Conservation (phyloP, 2,329 filamentous ascomycete species). For the Colletotrichum phormii region DNA sequence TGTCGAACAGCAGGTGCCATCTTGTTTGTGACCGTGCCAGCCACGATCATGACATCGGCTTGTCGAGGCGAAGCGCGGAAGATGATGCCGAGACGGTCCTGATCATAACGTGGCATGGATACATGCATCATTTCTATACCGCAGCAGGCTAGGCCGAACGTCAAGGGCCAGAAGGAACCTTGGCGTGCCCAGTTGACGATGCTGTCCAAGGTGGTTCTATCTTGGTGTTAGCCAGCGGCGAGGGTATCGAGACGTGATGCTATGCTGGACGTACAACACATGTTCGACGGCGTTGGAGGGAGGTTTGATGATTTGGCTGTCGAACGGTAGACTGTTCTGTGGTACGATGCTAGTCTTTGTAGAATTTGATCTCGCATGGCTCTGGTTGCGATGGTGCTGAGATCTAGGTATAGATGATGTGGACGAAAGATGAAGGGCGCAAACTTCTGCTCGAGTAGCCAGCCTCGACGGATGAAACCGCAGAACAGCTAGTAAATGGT, state of each 20-base stretch:
- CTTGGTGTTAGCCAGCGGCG: neutral
- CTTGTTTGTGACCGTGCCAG: conserved; percentile 75
- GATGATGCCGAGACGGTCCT: conserved; percentile 73
- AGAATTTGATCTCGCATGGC: neutral
- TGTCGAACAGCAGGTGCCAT: conserved; percentile 74
- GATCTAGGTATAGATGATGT: neutral
- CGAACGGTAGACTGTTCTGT: neutral
- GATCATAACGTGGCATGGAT: conserved; percentile 72
- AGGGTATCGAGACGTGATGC: neutral
- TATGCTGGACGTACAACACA: conserved; percentile 32
- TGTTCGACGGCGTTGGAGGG: conserved; percentile 35
- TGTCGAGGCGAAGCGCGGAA: conserved; percentile 75
- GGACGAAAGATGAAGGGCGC: neutral
- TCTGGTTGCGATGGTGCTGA: neutral
- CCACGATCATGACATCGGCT: conserved; percentile 75
- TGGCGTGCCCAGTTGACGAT: conserved; percentile 69
- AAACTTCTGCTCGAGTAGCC: neutral
- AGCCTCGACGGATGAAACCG: neutral
- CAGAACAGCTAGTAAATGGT: neutral
- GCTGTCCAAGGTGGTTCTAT: conserved; percentile 65
- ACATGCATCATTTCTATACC: conserved; percentile 74
- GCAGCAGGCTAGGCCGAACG: conserved; percentile 73
- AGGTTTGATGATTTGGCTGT: neutral
- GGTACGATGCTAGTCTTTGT: neutral
- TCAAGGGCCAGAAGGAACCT: conserved; percentile 70